Conservation (phyloP, 177 flowering plant genomes). For the Vitis hybrid region DNA sequence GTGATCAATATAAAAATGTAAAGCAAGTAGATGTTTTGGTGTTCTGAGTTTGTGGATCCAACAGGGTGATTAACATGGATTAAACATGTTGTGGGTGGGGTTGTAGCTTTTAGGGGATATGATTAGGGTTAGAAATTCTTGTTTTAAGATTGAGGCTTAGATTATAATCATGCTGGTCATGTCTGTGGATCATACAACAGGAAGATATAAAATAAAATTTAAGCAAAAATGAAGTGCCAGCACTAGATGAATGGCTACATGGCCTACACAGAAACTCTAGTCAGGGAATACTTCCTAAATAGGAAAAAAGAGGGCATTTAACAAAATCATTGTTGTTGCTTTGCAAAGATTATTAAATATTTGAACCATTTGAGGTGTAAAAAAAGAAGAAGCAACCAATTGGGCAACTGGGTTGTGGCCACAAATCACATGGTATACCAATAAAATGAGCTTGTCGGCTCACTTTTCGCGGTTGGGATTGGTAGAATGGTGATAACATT, state of each 20-base stretch:
- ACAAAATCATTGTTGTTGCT: constrained; percentile 15
- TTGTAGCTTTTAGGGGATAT: constrained; percentile 16
- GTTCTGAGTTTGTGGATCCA: constrained; percentile 14
- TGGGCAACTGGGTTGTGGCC: constrained; percentile 24
- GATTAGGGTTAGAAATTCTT: constrained; percentile 15
- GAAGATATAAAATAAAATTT: neutral
- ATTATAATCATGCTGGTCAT: constrained; percentile 21
- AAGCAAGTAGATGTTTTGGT: neutral
- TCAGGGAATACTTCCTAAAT: constrained; percentile 23
- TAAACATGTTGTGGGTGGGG: constrained; percentile 7
- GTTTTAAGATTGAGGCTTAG: constrained; percentile 5
- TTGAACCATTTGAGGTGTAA: neutral
- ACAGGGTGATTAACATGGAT: constrained; percentile 13
- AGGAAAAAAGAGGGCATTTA: constrained; percentile 16
- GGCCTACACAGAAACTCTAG: constrained; percentile 16
- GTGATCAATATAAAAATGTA: neutral
- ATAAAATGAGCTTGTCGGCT: constrained; percentile 44
- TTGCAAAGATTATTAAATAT: constrained; percentile 11
- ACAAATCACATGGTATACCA: constrained; percentile 37
- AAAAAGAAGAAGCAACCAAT: constrained; percentile 19
- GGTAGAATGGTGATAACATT: constrained; percentile 21
- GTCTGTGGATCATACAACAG: constrained; percentile 16
- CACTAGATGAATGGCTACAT: constrained; percentile 16
- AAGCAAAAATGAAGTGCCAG: constrained; percentile 1
- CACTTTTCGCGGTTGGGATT: constrained; percentile 34